These are phyloP conservation scores for Hymenoscyphus infarciens DNA, from an alignment of 2,329 filamentous ascomycete species.

Conservation along the genomic window DNA sequence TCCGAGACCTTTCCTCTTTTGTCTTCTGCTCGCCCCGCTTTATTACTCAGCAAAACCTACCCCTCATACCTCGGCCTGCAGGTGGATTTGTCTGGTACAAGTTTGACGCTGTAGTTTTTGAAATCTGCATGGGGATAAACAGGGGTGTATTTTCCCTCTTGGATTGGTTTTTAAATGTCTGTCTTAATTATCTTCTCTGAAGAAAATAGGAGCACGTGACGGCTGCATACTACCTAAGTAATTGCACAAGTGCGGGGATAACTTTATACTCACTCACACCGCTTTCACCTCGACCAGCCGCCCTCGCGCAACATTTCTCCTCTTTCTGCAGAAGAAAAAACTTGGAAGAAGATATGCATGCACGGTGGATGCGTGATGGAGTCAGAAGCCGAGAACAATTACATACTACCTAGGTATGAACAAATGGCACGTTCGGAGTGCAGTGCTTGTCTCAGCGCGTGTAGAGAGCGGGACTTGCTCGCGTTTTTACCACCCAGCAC, in stretches of 20 bases:
- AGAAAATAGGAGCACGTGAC: slow-evolving; percentile 4
- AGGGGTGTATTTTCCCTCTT: no score
- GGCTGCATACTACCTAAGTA: background rate
- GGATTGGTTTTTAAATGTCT: no score
- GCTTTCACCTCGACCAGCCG: background rate
- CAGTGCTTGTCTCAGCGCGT: slow-evolving; percentile 5
- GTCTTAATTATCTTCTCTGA: no score
- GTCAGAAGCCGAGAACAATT: background rate
- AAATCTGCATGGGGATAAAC: no score
- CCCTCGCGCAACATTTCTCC: background rate
- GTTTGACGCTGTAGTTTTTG: no score
- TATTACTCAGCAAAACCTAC: background rate
- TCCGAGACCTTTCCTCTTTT: slow-evolving; percentile 1
- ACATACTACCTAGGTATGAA: background rate
- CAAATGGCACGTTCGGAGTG: slow-evolving; percentile 2
- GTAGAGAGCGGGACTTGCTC: slow-evolving; percentile 2
- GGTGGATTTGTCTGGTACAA: no score
- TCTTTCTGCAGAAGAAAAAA: slow-evolving; percentile 5
- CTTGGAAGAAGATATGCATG: slow-evolving; percentile 4
- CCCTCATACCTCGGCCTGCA: background rate
- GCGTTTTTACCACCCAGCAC: background rate
- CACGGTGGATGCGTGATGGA: slow-evolving; percentile 2
- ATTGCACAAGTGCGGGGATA: slow-evolving; percentile 12
- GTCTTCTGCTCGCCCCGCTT: background rate
- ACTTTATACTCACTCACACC: slow-evolving; percentile 12